Percentiles rank a stretch among this genome's conserved stretches.
Conservation (phyloP, 1,139 yeast species). For the Magnusiomyces ingens region DNA sequence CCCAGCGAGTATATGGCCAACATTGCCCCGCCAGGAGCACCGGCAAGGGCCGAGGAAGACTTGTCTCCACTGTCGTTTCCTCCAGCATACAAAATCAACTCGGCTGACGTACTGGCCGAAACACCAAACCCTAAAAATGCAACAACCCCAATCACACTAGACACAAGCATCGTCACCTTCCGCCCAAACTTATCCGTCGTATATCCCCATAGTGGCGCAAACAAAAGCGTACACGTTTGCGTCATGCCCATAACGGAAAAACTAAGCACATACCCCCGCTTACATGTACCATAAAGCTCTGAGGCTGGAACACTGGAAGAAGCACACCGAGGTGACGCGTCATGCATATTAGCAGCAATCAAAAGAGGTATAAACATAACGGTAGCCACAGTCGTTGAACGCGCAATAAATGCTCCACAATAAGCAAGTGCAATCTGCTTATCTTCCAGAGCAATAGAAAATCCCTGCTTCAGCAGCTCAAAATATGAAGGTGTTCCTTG, state of each 20-base stretch:
- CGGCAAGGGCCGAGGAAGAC: constrained; percentile 29
- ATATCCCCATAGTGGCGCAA: constrained; percentile 61
- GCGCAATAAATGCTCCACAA: constrained; percentile 55
- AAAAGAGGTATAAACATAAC: constrained; percentile 58
- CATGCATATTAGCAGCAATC: constrained; percentile 33
- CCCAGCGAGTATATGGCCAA: constrained; percentile 32
- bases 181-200: constrained; percentile 48
- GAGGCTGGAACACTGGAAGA: neutral
- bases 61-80: neutral
- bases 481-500: constrained; percentile 27
- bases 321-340: constrained; percentile 16
- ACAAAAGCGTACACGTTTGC: constrained; percentile 48
- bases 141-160: constrained; percentile 36
- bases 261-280: constrained; percentile 47
- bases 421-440: constrained; percentile 44
- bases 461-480: constrained; percentile 42
- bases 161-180: constrained; percentile 33
- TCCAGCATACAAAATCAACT: neutral
- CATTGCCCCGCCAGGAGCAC: constrained; percentile 23
- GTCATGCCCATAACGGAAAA: constrained; percentile 65
- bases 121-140: constrained; percentile 35
- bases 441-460: constrained; percentile 35
- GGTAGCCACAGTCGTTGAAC: constrained; percentile 56
- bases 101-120: neutral
- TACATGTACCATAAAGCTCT: constrained; percentile 38